Conservation (phyloP, 345 rosid species). For the Syzygium oleosum region DNA sequence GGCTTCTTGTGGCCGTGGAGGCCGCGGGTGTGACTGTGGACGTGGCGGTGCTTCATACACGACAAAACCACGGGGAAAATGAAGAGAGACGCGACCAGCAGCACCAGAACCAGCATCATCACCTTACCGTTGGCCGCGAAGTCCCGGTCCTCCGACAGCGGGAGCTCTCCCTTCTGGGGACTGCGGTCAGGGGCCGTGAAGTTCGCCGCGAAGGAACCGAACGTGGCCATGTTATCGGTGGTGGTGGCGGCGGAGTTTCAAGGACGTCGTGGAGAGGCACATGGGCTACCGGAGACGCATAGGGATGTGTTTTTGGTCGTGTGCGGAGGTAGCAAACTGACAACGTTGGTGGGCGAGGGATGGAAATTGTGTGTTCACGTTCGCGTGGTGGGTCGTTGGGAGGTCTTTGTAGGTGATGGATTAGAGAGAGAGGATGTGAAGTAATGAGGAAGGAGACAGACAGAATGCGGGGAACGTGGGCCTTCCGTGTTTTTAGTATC, state of each 20-base stretch:
- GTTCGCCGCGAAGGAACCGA: not conserved
- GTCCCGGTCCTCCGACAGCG: constrained; percentile 20
- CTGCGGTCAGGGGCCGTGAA: not conserved
- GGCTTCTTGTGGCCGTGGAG: not conserved
- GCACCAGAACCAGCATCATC: constrained; percentile 27
- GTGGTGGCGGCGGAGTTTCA: not conserved
- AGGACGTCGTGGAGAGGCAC: not conserved
- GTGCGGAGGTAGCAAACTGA: not conserved
- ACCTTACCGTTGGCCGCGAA: constrained; percentile 46
- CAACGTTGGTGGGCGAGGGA: not conserved
- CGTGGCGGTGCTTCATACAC: constrained; percentile 3
- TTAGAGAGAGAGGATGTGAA: not conserved
- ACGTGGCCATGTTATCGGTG: not conserved
- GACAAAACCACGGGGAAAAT: constrained; percentile 7
- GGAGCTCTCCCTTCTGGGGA: constrained; percentile 9
- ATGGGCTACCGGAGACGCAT: not conserved
- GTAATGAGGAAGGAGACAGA: not conserved
- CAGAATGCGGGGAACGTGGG: not conserved
- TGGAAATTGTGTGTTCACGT: not conserved
- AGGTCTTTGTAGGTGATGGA: not conserved
- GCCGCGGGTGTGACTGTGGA: not conserved
- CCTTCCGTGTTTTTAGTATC: not conserved
- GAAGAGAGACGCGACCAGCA: constrained; percentile 21
- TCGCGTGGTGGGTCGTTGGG: not conserved
- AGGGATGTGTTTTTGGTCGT: not conserved